A percentile compares a stretch with the other conserved stretches of the same genome.
These are phyloP conservation scores for Verticillium nubilum DNA, from an alignment of 2,329 filamentous ascomycete genomes.

Conservation along the genomic window DNA sequence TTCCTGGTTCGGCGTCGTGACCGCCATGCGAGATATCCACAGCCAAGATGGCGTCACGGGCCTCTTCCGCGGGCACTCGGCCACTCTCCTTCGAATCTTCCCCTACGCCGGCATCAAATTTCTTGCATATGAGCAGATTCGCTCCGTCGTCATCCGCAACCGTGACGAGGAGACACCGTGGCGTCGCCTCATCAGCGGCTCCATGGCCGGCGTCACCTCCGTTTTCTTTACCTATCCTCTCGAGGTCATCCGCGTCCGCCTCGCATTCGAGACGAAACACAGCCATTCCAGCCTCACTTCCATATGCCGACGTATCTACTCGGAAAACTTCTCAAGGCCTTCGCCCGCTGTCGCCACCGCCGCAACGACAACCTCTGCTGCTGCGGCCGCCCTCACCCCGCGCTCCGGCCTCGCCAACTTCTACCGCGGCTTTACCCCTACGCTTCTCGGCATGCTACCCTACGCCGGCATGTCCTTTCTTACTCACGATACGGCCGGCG, in stretches of 20 bases:
- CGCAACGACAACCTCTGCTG: constrained; percentile 36
- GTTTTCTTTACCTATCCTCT: constrained; percentile 96
- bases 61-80: constrained; percentile 89
- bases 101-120: constrained; percentile 98
- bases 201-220: constrained; percentile 76
- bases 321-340: constrained; percentile 55
- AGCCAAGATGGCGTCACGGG: constrained; percentile 65
- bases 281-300: constrained; percentile 63
- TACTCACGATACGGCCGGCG: constrained; percentile 85
- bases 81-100: constrained; percentile 89
- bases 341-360: constrained; percentile 31
- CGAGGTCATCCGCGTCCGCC: constrained; percentile 84
- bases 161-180: constrained; percentile 73
- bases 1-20: constrained; percentile 78
- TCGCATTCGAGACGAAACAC: constrained; percentile 90
- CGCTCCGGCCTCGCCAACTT: constrained; percentile 77
- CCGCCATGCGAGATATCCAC: constrained; percentile 81
- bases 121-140: constrained; percentile 93
- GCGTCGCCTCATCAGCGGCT: constrained; percentile 69
- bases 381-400: constrained; percentile 36
- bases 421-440: constrained; percentile 89
- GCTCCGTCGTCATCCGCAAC: constrained; percentile 66
- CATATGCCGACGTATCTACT: constrained; percentile 83
- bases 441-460: constrained; percentile 88
- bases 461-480: constrained; percentile 96